Evolutionary conservation across 257 asterid species (phyloP).

Genomic region (Przewalskia tangutica): DNA sequence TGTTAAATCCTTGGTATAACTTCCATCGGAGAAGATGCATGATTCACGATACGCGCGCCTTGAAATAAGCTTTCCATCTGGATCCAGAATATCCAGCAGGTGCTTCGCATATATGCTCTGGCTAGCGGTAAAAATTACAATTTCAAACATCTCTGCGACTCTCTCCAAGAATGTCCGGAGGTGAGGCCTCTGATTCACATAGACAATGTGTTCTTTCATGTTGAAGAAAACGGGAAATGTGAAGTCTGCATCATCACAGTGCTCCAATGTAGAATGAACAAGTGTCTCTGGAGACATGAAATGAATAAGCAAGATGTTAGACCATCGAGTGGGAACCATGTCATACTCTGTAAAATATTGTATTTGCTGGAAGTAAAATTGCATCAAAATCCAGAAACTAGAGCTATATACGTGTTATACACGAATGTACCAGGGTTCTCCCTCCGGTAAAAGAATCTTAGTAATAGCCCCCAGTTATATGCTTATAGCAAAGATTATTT

Average conservation of each 20-base stretch:
- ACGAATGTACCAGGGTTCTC: background rate
- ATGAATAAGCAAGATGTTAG: slow-evolving; percentile 6
- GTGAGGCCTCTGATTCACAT: slow-evolving; percentile 84
- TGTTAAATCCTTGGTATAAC: slow-evolving; percentile 80
- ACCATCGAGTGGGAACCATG: background rate
- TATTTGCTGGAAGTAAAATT: background rate
- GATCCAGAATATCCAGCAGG: slow-evolving; percentile 83
- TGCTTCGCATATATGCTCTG: slow-evolving; percentile 90
- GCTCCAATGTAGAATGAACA: slow-evolving; percentile 84
- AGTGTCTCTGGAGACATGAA: slow-evolving; percentile 71
- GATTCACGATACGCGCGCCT: slow-evolving; percentile 93
- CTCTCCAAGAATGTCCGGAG: slow-evolving; percentile 62
- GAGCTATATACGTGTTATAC: background rate
- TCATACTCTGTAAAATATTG: background rate
- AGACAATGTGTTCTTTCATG: slow-evolving; percentile 77
- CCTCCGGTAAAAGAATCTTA: background rate
- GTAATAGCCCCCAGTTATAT: background rate
- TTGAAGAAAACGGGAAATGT: slow-evolving; percentile 76
- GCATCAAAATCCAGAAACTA: background rate
- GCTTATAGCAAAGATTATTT: background rate
- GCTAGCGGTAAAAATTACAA: slow-evolving; percentile 91
- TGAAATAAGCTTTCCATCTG: slow-evolving; percentile 65
- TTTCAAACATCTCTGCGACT: slow-evolving; percentile 81
- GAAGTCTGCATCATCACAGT: slow-evolving; percentile 76
- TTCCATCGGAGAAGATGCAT: slow-evolving; percentile 68